Evolutionary conservation across 2,329 filamentous ascomycete genomes (phyloP), one percentile per base, ranked within the genome.

Genomic region (Keithomyces neogunnii): DNA sequence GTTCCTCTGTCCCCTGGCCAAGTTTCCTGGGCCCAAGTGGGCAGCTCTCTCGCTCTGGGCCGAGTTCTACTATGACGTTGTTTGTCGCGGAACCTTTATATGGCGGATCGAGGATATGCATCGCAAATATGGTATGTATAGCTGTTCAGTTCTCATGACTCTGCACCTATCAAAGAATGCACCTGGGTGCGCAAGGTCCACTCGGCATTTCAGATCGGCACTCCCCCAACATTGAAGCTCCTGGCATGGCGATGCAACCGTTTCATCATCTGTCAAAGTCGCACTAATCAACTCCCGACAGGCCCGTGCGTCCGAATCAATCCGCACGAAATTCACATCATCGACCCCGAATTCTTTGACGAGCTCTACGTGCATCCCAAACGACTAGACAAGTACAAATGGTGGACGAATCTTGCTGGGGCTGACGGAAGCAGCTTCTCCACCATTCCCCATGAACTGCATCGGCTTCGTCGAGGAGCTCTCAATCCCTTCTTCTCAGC

Each of bases 401-500:
- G 55, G 56, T 56, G 40, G 43, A 51, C 46, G 45, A 48, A 50
- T 11, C 32, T 47, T 35, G 45, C 45, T 40, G 59, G 59, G 13
- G 53, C 56, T 10, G 57, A 60, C 31, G 53, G 45, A 3, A 53
- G 55, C 32, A 51, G 52, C 8, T 60, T 69, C 10, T 43, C 42
- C 5, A 74, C 70, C 0, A 59, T 68, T n/a, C 56, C 62, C 6
- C 67, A 72, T 51, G 63, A 70, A 28, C 58, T 66, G 5, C 73
- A 76, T 53, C 67, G 69, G 2, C 59, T 64, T 19, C 68, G 73
- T 3, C 68, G 73, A 11, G 62, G 55, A 3, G 61, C 69, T 2
- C 53, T 76, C 46, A 71, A 66, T 50, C 64, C 62, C 0, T 75
- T 72, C 60, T 77, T 75, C 56, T 73, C 72, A 2, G 66, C 62